Base-by-base conservation (phyloP, 257 asterid species). In the Rehmannia glutinosa region DNA sequence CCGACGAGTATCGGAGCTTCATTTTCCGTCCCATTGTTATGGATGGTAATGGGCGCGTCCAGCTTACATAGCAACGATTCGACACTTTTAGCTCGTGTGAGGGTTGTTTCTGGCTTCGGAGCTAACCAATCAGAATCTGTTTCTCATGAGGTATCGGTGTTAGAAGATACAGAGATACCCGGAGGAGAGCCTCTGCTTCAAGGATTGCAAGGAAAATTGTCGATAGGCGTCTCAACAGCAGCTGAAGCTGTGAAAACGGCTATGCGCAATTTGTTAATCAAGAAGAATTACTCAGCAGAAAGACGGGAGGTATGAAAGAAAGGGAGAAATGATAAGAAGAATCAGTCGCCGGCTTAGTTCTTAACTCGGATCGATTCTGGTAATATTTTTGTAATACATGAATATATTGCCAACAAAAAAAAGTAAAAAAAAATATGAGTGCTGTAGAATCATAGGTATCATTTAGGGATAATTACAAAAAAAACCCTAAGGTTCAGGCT, bases 1-100 rank as follows among this genome's bases (percentile, higher is more conserved):
- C 99, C 97, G 10, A 94, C 97, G 7, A 82, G 95, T 76, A 49
- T 93, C 5, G 87, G 87, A 33, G 73, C 88, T 0, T 38, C 88
- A 69, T 60, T 75, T 8, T 83, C 87, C 0, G 70, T 60, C 60
- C 79, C 80, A 9, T 59, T 82, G 9, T 76, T 91, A 66, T 94
- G 97, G 99, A 88, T 88, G 95, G 92, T 88, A 51, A 88, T 94
- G 97, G 99, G 96, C 0, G 89, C 81, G 6, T 90, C 97, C 8
- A 78, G 46, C 68, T 75, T 72, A 58, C 63, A 66, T 12, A 45
- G 57, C 27, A 47, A 84, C 0, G 56, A 78, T 51, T 61, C 82
- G 23, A 56, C 77, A 36, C 86, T 79, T 46, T 62, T 88, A 71
- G 87, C 84, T 57, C 88, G 92, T 28, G 82, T 86, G 47, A 88